These are phyloP conservation scores for Backusella circina DNA, from an alignment of 192 early-diverging fungal genomes.

Conservation along the genomic window DNA sequence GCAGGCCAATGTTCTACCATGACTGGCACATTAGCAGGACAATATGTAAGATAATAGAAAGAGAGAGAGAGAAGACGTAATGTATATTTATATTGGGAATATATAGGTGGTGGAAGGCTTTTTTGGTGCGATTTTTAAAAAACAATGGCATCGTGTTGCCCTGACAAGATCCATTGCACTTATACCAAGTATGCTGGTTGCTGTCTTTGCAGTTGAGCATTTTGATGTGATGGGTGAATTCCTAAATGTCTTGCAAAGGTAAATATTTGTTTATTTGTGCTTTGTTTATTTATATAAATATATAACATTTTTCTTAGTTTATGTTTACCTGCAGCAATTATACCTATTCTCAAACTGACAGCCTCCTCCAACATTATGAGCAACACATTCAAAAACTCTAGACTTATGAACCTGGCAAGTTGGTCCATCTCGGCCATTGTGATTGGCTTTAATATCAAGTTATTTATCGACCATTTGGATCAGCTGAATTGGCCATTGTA, in stretches of 20 bases:
- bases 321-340: conserved; percentile 59
- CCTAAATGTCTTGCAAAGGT: conserved; percentile 65
- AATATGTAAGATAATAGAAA: conserved; percentile 52
- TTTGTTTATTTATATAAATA: neutral
- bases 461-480: conserved; percentile 37
- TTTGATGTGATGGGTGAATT: conserved; percentile 68
- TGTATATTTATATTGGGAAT: neutral
- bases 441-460: conserved; percentile 53
- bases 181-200: conserved; percentile 65
- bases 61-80: neutral
- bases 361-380: conserved; percentile 51
- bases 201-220: conserved; percentile 47
- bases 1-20: conserved; percentile 85
- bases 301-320: conserved; percentile 34
- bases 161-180: conserved; percentile 59
- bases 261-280: neutral
- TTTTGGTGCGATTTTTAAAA: conserved; percentile 57
- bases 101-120: conserved; percentile 72
- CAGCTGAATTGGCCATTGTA: conserved; percentile 14
- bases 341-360: conserved; percentile 61
- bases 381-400: conserved; percentile 15
- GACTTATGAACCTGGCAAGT: conserved; percentile 21
- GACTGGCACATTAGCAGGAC: conserved; percentile 89
- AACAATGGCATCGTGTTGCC: conserved; percentile 59
- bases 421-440: conserved; percentile 51